Base-by-base conservation (phyloP, 2,329 filamentous ascomycete genomes). In the Cercospora sp. region DNA sequence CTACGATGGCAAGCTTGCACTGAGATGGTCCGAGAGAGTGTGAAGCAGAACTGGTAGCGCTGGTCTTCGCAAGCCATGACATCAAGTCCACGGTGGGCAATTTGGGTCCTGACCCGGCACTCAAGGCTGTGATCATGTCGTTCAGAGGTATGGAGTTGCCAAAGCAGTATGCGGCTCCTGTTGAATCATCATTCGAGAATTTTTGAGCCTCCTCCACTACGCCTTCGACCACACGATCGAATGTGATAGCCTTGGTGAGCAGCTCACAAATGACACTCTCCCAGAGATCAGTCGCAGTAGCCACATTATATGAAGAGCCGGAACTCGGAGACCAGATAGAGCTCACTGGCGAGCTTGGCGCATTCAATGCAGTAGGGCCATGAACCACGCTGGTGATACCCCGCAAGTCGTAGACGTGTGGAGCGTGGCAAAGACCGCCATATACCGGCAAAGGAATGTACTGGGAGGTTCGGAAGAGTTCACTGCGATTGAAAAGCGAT, bases 261-360 rank as follows among this genome's bases (percentile, higher is more conserved):
- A 73, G 55, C 63, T 73, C 71, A 8, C 42, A n/a, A 16, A 76
- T 51, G 5, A 76, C 68, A n/a, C 40, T 53, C 63, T 71, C 67
- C 63, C 74, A 66, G 7, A 66, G 72, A 33, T 72, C 73, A 6
- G 40, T 68, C 1, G 73, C 73, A 20, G 42, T 76, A 36, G 68
- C 73, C 16, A 73, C 75, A 2, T 26, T 16, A 61, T 75, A 78
- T n/a, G 75, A 72, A 51, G 45, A 67, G 5, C 78, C 79, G 3
- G 71, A 78, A 64, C 69, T 75, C 8, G 75, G 77, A 1, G 79
- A 80, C 60, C 75, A 76, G 9, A 81, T 55, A 6, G 78, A 57
- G 36, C 53, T 28, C 26, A 64, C 16, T 4, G 53, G n/a, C 13
- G 23, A 48, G 12, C 42, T 66, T 60, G 72, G 62, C 28, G 80